phyloP scores from a whole-genome alignment of 176 grass and related monocot genomes.

The Rhynchospora breviuscula region DNA sequence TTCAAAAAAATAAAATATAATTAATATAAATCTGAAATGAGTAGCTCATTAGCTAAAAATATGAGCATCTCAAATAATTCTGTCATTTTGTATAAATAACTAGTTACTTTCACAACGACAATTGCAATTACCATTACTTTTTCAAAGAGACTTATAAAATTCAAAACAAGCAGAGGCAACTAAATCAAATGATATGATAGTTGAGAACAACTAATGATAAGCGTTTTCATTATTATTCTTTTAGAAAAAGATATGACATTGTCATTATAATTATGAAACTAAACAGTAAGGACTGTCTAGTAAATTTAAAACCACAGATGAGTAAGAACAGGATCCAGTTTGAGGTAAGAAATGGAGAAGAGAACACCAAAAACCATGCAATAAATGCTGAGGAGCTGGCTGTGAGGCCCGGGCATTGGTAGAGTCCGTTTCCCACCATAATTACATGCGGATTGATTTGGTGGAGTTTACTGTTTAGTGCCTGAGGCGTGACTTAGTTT shows the following conservation, averaged over 20 bases:
- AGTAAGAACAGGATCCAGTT: neutral
- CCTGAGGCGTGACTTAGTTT: neutral
- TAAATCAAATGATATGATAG: no score
- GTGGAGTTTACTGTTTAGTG: slow-evolving; percentile 6
- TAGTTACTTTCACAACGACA: no score
- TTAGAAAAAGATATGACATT: neutral
- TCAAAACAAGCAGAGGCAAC: no score
- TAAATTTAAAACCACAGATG: neutral
- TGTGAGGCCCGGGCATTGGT: neutral
- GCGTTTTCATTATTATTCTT: no score
- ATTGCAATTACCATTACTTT: no score
- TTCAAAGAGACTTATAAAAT: no score
- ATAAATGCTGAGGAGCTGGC: neutral
- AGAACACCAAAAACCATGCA: neutral
- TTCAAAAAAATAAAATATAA: no score
- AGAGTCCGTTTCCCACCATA: neutral
- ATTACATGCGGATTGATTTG: neutral
- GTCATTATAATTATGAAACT: neutral
- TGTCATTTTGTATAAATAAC: no score
- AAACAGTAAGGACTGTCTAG: neutral
- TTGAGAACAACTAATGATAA: no score
- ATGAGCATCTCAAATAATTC: no score
- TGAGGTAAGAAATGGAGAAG: neutral
- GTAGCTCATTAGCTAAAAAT: no score
- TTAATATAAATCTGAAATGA: no score